Conservation (phyloP, 306 rosid species). For the Lathyrus tuberosus region DNA sequence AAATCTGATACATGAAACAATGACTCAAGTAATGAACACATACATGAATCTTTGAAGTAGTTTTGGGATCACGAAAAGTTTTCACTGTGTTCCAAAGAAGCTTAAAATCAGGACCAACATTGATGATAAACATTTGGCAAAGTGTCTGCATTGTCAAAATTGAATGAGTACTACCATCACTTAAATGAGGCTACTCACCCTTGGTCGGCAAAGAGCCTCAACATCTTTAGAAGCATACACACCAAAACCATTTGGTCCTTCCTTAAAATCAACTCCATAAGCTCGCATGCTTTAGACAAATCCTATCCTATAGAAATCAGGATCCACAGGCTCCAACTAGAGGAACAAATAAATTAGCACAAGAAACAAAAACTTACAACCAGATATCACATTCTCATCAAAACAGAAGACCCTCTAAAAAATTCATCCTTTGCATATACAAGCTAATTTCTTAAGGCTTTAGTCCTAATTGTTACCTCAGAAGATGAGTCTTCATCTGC, state of each 20-base stretch:
- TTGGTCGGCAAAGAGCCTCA: slow-evolving; percentile 87
- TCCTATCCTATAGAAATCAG: slow-evolving; percentile 93
- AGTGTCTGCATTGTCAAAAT: no score
- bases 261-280: slow-evolving; percentile 88
- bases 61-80: slow-evolving; percentile 81
- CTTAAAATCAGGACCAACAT: no score
- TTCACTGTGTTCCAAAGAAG: slow-evolving; percentile 80
- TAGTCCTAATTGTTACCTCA: slow-evolving; percentile 52
- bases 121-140: no score
- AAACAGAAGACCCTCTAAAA: no score
- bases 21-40: slow-evolving; percentile 38
- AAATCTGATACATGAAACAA: background rate
- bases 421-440: slow-evolving; percentile 7
- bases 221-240: slow-evolving; percentile 97
- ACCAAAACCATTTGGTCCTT: slow-evolving; percentile 94
- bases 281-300: slow-evolving; percentile 86
- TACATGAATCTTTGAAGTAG: slow-evolving; percentile 85
- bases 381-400: no score
- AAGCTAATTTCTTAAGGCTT: background rate
- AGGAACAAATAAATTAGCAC: slow-evolving; percentile 32
- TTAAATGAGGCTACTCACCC: slow-evolving; percentile 65
- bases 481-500: slow-evolving; percentile 58
- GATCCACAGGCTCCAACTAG: slow-evolving; percentile 89
- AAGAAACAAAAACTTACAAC: no score
- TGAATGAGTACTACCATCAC: no score